Evolutionary conservation across 2,329 filamentous ascomycete genomes (phyloP).

Genomic region (Beauveria varroae): DNA sequence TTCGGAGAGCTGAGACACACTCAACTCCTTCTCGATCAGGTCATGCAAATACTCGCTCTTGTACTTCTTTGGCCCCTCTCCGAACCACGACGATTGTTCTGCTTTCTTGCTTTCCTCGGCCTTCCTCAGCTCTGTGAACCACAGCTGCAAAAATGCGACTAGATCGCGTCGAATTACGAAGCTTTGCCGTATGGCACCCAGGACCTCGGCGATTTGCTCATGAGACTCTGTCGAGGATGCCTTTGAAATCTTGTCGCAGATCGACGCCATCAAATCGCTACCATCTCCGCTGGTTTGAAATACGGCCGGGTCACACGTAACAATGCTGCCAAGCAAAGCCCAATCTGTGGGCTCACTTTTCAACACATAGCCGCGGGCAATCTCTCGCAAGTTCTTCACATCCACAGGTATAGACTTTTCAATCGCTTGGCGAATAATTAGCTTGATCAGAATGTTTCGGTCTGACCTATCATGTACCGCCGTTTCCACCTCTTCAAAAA

Average conservation of each 20-base stretch:
- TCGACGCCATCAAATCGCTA: constrained; percentile 29
- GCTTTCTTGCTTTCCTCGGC: constrained; percentile 23
- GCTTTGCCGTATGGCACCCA: constrained; percentile 35
- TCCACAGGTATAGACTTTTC: constrained; percentile 28
- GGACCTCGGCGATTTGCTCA: constrained; percentile 25
- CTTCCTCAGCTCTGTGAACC: constrained; percentile 36
- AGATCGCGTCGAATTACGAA: constrained; percentile 38
- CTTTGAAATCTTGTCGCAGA: constrained; percentile 29
- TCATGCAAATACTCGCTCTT: constrained; percentile 15
- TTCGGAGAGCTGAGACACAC: constrained; percentile 34
- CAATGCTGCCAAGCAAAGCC: constrained; percentile 32
- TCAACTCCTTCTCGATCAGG: constrained; percentile 36
- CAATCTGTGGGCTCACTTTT: constrained; percentile 30
- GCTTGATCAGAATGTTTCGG: constrained; percentile 22
- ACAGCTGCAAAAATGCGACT: constrained; percentile 37
- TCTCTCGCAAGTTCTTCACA: constrained; percentile 30
- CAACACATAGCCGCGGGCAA: constrained; percentile 37
- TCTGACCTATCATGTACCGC: constrained; percentile 19
- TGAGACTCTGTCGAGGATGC: constrained; percentile 11
- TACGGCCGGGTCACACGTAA: constrained; percentile 39
- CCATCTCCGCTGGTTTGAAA: constrained; percentile 36
- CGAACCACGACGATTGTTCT: constrained; percentile 26
- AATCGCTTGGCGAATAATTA: constrained; percentile 24
- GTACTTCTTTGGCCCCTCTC: constrained; percentile 17
- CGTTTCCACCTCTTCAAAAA: constrained; percentile 26